Base-by-base conservation (phyloP, 148 eudicot genomes). In the Diospyros kaki region DNA sequence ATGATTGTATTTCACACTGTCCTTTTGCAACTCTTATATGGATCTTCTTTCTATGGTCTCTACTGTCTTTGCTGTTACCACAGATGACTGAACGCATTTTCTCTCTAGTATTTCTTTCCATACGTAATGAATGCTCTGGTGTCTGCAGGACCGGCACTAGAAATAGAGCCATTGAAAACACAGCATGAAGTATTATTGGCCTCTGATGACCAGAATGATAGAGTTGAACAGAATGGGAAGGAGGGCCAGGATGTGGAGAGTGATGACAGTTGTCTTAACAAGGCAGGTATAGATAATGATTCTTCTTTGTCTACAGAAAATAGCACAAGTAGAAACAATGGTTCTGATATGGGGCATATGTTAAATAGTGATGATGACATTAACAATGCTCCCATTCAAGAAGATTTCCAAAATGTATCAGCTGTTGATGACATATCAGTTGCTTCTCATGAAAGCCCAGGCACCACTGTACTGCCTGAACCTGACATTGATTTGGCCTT, bases 151-250 rank as follows among this genome's bases (percentile, higher is more conserved):
- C 75, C 71, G 15, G 76, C 48, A 77, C 83, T 69, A 76, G 84
- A 84, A 73, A 95, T 90, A 93, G 73, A 82, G 76, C 87, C 93
- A 5, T 76, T 92, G 81, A 83, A 88, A 64, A 75, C 83, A 75
- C 83, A 88, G 67, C 93, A 89, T 77, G 97, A 89, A 82, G 65
- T 64, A 68, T 59, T 81, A 52, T 76, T 89, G 80, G 75, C 81
- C 52, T 81, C 87, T 69, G 89, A 79, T 75, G 84, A 89, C 55
- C 83, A 78, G 18, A 78, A 78, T 79, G 65, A 72, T 73, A 3
- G 50, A 64, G 81, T 76, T 63, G 86, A 76, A 81, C 81, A 84
- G 61, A 75, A 81, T 68, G 71, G 46, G 54, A 80, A 59, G 64
- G 87, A 83, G 50, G 82, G 66, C 58, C 78, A 76, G 75, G 44